Base-by-base conservation (phyloP, 2,329 filamentous ascomycete species). In the Cladosporium colombiae region DNA sequence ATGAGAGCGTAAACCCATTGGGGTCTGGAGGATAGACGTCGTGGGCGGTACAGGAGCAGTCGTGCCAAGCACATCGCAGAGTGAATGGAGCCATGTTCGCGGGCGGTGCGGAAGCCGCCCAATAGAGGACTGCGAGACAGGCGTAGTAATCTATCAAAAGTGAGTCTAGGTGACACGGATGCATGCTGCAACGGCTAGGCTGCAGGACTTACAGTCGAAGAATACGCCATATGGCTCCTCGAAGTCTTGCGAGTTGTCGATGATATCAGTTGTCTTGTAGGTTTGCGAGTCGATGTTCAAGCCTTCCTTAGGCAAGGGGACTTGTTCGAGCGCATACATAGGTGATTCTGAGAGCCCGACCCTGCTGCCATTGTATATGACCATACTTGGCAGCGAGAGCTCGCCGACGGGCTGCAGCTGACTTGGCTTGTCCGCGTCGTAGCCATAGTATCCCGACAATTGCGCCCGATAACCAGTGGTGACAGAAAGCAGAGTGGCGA, bases 401-500 rank as follows among this genome's bases (percentile, higher is more conserved):
- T 62, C 27, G 21, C 46, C 35, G 8, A 53, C 14, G n/a, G 59
- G 59, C 29, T 33, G 13, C 44, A 62, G 21, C 21, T 52, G 29
- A n/a, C 59, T 29, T 13, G 46, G 10, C 5, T 37, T 25, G 11
- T 37, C 37, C 13, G 25, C 44, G 14, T 52, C 31, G 13, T 62
- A 53, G 46, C 46, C 59, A 37, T 25, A 52, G 35, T 40, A 33
- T 6, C 46, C 59, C 11, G 59, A 35, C 29, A 62, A 53, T 7
- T 27, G 46, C 4, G 59, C 31, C 5, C 31, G 44, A n/a, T 62
- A 62, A n/a, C 59, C 59, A 5, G 59, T 53, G 46, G 37, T 62
- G 29, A 62, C 59, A 37, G 59, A 62, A 7, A 52, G 29, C 46
- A 62, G 14, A 7, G 59, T 53, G 11, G 59, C 46, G 31, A 62